phyloP scores from a whole-genome alignment of 1,284 basidiomycete genomes.

The Pseudozyma sp. region DNA sequence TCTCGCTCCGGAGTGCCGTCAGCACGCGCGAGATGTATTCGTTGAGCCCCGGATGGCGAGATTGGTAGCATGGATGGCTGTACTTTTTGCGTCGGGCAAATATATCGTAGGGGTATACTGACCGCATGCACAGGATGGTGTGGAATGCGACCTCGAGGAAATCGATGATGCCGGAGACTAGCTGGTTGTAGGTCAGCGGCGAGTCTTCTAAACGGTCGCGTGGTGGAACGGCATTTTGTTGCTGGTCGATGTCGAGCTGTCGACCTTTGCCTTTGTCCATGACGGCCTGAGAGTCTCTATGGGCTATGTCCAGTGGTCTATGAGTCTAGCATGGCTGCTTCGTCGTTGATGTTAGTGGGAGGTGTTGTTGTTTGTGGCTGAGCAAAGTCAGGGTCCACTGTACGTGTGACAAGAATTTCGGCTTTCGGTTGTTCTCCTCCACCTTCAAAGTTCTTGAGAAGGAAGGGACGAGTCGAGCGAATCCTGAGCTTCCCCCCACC shows the following conservation, averaged over 20 bases:
- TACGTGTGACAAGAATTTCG: conserved; percentile 2
- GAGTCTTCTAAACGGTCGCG: conserved; percentile 44
- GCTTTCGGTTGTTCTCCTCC: conserved; percentile 12
- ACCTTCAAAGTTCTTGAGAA: conserved; percentile 1
- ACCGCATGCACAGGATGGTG: conserved; percentile 87
- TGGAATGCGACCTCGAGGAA: conserved; percentile 87
- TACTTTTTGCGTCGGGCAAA: conserved; percentile 89
- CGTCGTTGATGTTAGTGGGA: too few species aligned
- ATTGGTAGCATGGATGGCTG: conserved; percentile 88
- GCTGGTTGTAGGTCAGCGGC: conserved; percentile 50
- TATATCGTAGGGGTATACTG: conserved; percentile 86
- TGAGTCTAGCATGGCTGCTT: neutral
- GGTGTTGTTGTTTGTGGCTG: conserved; percentile 7
- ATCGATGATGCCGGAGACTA: conserved; percentile 42
- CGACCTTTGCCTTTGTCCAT: conserved; percentile 51
- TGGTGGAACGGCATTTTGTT: conserved; percentile 8
- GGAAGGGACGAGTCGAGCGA: neutral
- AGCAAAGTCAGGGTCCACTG: conserved; percentile 27
- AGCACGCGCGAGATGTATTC: conserved; percentile 86
- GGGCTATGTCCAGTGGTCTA: neutral
- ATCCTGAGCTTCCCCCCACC: too few species aligned
- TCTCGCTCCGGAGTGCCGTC: conserved; percentile 79
- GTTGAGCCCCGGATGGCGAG: conserved; percentile 85
- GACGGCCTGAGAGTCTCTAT: neutral
- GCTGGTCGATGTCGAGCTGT: conserved; percentile 19